Percentiles rank a stretch among this genome's conserved stretches.
These are phyloP conservation scores for Backusella liffmaniae DNA, from an alignment of 192 early-diverging fungal species.

Conservation along the genomic window DNA sequence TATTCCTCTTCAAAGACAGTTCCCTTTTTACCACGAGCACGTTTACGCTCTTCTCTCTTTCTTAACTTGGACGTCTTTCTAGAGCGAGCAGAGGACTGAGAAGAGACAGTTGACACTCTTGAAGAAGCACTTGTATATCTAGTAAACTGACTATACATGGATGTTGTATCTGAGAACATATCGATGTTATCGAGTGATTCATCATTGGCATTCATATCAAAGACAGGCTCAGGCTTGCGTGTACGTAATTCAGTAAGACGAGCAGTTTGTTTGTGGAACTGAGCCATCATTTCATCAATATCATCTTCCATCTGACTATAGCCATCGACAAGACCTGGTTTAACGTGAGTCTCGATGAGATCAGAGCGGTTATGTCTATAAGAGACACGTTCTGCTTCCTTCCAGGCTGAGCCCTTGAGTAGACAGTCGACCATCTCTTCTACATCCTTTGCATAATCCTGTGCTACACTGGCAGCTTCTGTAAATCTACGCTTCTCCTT, in stretches of 20 bases:
- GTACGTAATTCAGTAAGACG: conserved; percentile 59
- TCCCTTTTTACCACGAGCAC: conserved; percentile 86
- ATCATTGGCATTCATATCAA: conserved; percentile 39
- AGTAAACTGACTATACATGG: conserved; percentile 87
- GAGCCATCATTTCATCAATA: conserved; percentile 58
- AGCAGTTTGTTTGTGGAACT: conserved; percentile 61
- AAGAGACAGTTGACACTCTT: conserved; percentile 57
- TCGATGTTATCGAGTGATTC: conserved; percentile 85
- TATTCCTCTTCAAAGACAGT: conserved; percentile 91
- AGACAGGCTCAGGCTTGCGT: conserved; percentile 44
- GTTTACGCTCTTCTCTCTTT: conserved; percentile 71
- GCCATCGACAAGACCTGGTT: conserved; percentile 60
- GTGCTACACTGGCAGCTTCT: conserved; percentile 67
- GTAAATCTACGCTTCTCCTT: conserved; percentile 56
- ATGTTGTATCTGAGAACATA: conserved; percentile 93
- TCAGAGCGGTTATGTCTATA: conserved; percentile 59
- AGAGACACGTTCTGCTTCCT: conserved; percentile 67
- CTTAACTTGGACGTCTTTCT: conserved; percentile 71
- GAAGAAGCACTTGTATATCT: conserved; percentile 69
- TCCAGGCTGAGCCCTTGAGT: conserved; percentile 73
- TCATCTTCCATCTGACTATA: conserved; percentile 58
- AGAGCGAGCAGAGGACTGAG: conserved; percentile 15
- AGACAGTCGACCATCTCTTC: conserved; percentile 69
- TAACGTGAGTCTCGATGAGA: conserved; percentile 74
- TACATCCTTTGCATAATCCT: conserved; percentile 71